Base-by-base conservation (phyloP, 1,139 yeast species). In the Spathaspora sp. region DNA sequence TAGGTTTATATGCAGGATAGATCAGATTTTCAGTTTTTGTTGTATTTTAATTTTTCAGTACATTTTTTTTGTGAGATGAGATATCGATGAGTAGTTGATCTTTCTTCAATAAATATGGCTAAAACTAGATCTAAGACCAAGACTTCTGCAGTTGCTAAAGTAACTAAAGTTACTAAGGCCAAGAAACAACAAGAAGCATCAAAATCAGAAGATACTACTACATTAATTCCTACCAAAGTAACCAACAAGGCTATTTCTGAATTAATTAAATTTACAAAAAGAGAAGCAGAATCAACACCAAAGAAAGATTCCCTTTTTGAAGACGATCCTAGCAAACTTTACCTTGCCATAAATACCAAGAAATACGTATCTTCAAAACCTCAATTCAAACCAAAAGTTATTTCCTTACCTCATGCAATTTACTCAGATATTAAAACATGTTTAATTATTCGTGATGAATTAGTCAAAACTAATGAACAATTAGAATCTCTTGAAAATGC, bases 371-470 rank as follows among this genome's bases (percentile, higher is more conserved):
- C 86, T 5, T 70, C 80, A 41, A 78, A 81, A 58, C 84, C 86
- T 53, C 74, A 75, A 48, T 80, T 89, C 59, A 90, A 90, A 68
- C 95, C 96, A 39, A 83, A 81, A 60, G 63, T 80, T 45, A 75
- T 91, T 46, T 60, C 69, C 44, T 61, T 86, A 43, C 72, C 84
- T 42, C 74, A 83, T 57, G 65, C 85, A 5, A 65, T 82, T 43
- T 63, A 62, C 56, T 7, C 24, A 2, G 64, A 74, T 39, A 59
- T 69, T 27, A 80, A 78, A 48, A 76, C 87, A 37, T 87, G 97
- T 62, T 67, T 93, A 54, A 80, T 93, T 51, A 74, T 86, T 36
- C 83, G 89, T 59, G 96, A 89, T 51, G 65, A 67, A 73, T 81
- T 60, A 70, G 81, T 64, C 65, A 88, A 63, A 64, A 74, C 59